Base-by-base conservation (phyloP, 129 eudicot species). In the Erigeron canadensis region DNA sequence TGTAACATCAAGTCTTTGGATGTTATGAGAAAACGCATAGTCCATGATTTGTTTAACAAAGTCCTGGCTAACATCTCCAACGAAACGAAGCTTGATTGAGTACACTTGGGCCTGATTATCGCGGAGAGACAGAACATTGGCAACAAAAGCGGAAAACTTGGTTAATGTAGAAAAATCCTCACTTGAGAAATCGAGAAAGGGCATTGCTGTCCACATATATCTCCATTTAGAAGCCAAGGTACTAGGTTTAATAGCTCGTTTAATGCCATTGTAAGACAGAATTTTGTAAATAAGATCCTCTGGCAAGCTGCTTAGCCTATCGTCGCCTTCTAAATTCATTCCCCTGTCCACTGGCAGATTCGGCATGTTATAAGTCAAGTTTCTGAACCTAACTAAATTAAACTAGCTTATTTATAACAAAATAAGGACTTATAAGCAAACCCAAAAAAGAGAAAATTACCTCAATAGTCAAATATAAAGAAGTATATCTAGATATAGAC, bases 141-240 rank as follows among this genome's bases (percentile, higher is more conserved):
- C 22, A 16, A 60, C 69, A 22, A 13, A 59, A 4, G 23, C 4
- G 23, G 28, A 3, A 3, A 72, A 72, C 17, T 19, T 7, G 10
- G 44, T 44, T 2, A 59, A 12, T 9, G 42, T 45, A 43, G 10
- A 8, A 16, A 72, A 72, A n/a, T 57, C 67, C 3, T 8, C 2
- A n/a, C 5, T 44, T 15, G 58, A 44, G 53, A 72, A 58, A 8
- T 15, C 12, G 41, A 72, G 76, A 23, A 4, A 19, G 23, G 59
- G 45, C n/a, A 72, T 61, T 43, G 76, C 59, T 5, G 55, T 43
- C 69, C 69, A 67, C 0, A 28, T 13, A 47, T 2, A 67, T 7
- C 45, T 67, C 72, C 60, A 67, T 67, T 45, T 67, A 11, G 72
- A 67, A 12, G 72, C 46, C 59, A 67, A 67, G 47, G 10, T 22